phyloP scores from a whole-genome alignment of 768 basidiomycete genomes.

The Aureoboletus auriporus region DNA sequence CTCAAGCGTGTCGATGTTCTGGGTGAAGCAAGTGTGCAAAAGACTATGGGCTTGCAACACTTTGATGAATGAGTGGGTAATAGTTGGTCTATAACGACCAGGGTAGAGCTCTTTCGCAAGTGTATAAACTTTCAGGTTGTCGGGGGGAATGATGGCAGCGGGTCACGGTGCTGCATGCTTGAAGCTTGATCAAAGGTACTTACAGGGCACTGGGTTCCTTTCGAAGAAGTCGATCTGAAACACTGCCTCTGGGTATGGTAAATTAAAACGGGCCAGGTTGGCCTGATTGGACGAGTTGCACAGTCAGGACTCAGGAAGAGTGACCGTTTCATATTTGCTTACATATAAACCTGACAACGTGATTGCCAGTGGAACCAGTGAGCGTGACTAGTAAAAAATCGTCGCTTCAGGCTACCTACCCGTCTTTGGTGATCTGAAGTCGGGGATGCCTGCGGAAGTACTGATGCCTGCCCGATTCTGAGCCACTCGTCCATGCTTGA shows the following conservation, averaged over 20 bases:
- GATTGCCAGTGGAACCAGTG: neutral
- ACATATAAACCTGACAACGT: conserved; percentile 25
- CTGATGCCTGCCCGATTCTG: conserved; percentile 51
- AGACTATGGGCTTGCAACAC: conserved; percentile 67
- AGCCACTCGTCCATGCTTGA: neutral
- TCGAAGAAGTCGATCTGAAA: conserved; percentile 90
- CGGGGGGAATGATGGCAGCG: neutral
- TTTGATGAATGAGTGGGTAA: conserved; percentile 86
- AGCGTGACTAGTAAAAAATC: neutral
- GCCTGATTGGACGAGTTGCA: conserved; percentile 40
- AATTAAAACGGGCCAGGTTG: conserved; percentile 69
- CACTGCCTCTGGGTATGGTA: conserved; percentile 93
- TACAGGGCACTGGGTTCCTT: conserved; percentile 75
- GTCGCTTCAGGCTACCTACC: conserved; percentile 40
- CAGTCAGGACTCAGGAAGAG: neutral
- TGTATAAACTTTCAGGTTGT: conserved; percentile 62
- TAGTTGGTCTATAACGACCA: conserved; percentile 82
- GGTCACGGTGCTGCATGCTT: neutral
- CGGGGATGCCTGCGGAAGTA: conserved; percentile 82
- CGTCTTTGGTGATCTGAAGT: conserved; percentile 84
- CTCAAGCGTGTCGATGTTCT: conserved; percentile 93
- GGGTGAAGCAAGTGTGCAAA: conserved; percentile 79
- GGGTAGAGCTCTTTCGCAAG: conserved; percentile 94
- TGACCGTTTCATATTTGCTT: conserved; percentile 3
- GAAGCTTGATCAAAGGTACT: conserved; percentile 18